Conservation (phyloP, 345 rosid species). For the Hypericum androsaemum region DNA sequence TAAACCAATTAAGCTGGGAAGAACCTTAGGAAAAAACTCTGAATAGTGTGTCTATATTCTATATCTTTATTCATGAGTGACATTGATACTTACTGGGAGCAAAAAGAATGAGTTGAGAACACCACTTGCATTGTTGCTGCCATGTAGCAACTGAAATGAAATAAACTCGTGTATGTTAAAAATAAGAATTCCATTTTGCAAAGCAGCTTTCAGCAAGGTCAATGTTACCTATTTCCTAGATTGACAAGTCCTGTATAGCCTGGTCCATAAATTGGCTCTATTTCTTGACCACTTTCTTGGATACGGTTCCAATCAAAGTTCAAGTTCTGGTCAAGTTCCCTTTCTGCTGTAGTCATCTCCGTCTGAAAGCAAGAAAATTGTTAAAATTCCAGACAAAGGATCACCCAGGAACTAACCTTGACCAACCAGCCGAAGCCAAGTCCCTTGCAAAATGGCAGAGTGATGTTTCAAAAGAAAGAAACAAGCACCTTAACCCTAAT, state of each 20-base stretch:
- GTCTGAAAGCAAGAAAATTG: constrained; percentile 40
- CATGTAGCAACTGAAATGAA: constrained; percentile 81
- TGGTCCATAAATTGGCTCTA: constrained; percentile 81
- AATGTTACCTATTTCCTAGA: constrained; percentile 87
- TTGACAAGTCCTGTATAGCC: constrained; percentile 94
- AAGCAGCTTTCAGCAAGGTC: constrained; percentile 3
- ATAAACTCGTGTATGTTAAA: constrained; percentile 15
- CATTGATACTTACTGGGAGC: constrained; percentile 43
- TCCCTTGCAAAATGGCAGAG: too few species aligned
- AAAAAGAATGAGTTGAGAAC: constrained; percentile 66
- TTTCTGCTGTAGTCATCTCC: constrained; percentile 99
- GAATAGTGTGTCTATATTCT: not conserved
- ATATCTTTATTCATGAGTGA: constrained; percentile 2
- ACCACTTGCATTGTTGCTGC: constrained; percentile 97
- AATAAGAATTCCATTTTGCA: constrained; percentile 6
- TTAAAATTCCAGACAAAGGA: too few species aligned
- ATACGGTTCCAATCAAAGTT: constrained; percentile 98
- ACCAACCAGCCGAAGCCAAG: not conserved
- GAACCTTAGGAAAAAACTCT: not conserved
- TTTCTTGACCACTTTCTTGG: constrained; percentile 91
- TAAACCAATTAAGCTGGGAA: not conserved
- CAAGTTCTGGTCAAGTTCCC: constrained; percentile 96
- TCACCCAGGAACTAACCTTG: not conserved
- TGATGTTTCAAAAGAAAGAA: too few species aligned
- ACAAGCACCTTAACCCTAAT: too few species aligned